Conservation (phyloP, 176 grass and related monocot genomes). For the Secale cereale region DNA sequence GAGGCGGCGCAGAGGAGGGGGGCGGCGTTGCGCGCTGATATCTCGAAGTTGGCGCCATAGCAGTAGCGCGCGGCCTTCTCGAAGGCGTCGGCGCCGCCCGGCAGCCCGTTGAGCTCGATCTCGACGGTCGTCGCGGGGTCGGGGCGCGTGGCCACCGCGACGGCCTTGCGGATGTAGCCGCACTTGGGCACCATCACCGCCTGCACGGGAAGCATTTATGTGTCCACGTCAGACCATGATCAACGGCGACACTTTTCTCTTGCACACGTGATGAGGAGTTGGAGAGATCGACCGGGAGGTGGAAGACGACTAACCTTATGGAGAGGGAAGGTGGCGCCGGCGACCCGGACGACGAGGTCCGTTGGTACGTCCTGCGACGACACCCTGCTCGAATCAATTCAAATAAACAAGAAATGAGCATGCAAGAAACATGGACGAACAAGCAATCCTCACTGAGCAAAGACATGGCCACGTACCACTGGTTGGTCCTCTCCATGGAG, state of each 20-base stretch:
- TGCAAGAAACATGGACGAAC: background rate
- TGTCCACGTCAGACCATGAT: background rate
- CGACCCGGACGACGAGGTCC: slow-evolving; percentile 59
- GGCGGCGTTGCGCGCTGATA: slow-evolving; percentile 58
- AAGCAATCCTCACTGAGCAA: background rate
- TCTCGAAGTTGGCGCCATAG: slow-evolving; percentile 80
- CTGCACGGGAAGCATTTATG: background rate
- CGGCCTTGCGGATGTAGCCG: slow-evolving; percentile 52
- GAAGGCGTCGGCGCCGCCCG: slow-evolving; percentile 71
- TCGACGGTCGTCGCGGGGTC: slow-evolving; percentile 8
- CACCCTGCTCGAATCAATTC: slow-evolving; percentile 28
- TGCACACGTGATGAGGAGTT: background rate
- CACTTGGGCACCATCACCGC: slow-evolving; percentile 76
- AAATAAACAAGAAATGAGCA: background rate
- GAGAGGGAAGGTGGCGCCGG: slow-evolving; percentile 58
- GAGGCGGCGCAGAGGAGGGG: slow-evolving; percentile 55
- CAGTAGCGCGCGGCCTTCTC: slow-evolving; percentile 69
- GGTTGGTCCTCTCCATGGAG: slow-evolving; percentile 67
- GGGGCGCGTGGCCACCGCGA: slow-evolving; percentile 22
- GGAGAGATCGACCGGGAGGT: background rate
- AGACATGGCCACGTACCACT: slow-evolving; percentile 40
- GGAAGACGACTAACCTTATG: slow-evolving; percentile 51
- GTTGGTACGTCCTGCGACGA: slow-evolving; percentile 48
- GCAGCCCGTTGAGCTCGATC: slow-evolving; percentile 46
- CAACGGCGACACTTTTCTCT: background rate